Percentiles rank a stretch among this genome's conserved stretches.
Evolutionary conservation across 208 protist species (phyloP).

Genomic region (Leishmania amazonensis): DNA sequence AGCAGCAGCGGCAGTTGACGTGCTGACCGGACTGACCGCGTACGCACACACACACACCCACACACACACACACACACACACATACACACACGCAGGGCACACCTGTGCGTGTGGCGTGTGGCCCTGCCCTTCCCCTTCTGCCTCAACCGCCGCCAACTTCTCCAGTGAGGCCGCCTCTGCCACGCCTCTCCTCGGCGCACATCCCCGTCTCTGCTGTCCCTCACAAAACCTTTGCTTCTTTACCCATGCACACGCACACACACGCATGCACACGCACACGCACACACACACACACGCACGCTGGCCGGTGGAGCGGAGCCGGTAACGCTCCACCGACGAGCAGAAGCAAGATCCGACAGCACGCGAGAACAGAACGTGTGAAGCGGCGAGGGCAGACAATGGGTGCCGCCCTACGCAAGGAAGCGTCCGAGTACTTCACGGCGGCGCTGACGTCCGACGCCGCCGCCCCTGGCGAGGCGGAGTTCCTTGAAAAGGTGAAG

Average conservation of each 20-base stretch:
- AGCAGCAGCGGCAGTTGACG: too few relatives aligned
- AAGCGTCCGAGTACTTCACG: slow-evolving; percentile 55
- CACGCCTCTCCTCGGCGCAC: neutral
- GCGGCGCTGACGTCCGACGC: slow-evolving; percentile 24
- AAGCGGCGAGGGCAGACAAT: slow-evolving; percentile 14
- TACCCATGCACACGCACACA: neutral
- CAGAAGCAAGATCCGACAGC: neutral
- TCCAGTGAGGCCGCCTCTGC: neutral
- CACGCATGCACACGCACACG: neutral
- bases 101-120: neutral
- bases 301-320: neutral
- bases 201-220: neutral
- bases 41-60: neutral
- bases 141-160: too few relatives aligned
- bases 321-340: neutral
- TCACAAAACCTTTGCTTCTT: neutral
- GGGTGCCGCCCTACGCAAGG: slow-evolving; percentile 56
- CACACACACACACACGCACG: neutral
- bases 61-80: neutral
- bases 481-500: slow-evolving; percentile 39
- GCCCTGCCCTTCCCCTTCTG: neutral
- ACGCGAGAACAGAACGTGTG: neutral
- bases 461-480: slow-evolving; percentile 25
- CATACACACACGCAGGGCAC: neutral
- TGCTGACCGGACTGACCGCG: too few relatives aligned